phyloP scores from a whole-genome alignment of 1,284 basidiomycete genomes.

The Inonotus obliquus region DNA sequence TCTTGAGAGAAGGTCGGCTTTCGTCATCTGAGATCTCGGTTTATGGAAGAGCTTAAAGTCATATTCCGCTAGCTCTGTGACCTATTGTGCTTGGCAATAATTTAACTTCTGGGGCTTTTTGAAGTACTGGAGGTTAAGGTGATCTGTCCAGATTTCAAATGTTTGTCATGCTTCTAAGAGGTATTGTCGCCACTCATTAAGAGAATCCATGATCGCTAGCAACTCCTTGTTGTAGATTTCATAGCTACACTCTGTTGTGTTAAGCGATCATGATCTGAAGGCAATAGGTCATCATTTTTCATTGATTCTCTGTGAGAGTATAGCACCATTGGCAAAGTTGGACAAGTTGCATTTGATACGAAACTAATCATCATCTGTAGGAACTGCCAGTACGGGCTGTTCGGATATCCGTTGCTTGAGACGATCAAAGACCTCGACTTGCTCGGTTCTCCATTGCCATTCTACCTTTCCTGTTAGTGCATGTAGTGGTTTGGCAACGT shows the following conservation, averaged over 20 bases:
- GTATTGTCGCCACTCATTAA: conserved; percentile 33
- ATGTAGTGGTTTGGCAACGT: not conserved
- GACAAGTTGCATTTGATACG: conserved; percentile 3
- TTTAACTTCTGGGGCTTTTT: not conserved
- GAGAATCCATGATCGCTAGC: conserved; percentile 32
- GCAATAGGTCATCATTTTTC: conserved; percentile 28
- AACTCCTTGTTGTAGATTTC: conserved; percentile 45
- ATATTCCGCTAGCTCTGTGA: not conserved
- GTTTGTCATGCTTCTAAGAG: conserved; percentile 18
- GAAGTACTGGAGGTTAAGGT: conserved; percentile 27
- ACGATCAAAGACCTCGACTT: not conserved
- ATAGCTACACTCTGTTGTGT: conserved; percentile 36
- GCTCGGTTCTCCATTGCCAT: not conserved
- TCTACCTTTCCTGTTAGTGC: not conserved
- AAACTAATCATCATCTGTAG: not conserved
- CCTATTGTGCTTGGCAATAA: conserved; percentile 37
- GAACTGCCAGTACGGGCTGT: not conserved
- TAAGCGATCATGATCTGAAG: conserved; percentile 30
- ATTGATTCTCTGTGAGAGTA: conserved; percentile 18
- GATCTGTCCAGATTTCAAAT: conserved; percentile 28
- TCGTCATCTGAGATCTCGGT: not conserved
- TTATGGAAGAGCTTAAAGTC: not conserved
- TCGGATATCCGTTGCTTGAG: not conserved
- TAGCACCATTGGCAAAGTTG: not conserved
- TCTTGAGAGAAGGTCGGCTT: not conserved